Conservation (phyloP, 2,329 filamentous ascomycete species). For the Phoma sp. region DNA sequence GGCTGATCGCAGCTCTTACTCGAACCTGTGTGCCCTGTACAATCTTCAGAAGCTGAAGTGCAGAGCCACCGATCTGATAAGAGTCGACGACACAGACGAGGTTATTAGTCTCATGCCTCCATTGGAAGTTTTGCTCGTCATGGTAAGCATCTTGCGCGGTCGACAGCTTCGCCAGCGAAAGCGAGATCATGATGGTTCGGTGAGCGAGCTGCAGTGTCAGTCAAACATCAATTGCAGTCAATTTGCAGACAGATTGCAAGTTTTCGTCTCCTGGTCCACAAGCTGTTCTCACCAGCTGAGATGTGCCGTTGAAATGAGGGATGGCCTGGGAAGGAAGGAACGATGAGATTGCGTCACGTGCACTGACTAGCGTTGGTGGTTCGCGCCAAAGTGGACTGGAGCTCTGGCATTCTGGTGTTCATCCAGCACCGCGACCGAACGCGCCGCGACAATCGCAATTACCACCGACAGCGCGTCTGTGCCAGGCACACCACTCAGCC, state of each 20-base stretch:
- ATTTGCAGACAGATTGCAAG: background rate
- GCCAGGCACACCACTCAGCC: conserved; percentile 26
- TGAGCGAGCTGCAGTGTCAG: conserved; percentile 16
- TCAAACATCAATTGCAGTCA: conserved; percentile 12
- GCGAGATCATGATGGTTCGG: conserved; percentile 34
- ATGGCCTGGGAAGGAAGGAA: conserved; percentile 23
- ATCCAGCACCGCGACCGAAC: conserved; percentile 39
- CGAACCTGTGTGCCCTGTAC: conserved; percentile 50
- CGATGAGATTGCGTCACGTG: conserved; percentile 28
- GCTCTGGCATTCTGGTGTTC: conserved; percentile 41
- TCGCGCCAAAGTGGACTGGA: conserved; percentile 29
- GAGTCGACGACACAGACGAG: conserved; percentile 44
- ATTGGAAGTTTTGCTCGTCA: conserved; percentile 39
- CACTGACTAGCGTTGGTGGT: conserved; percentile 16
- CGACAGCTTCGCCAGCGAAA: conserved; percentile 43
- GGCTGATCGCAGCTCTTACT: conserved; percentile 42
- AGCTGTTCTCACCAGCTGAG: background rate
- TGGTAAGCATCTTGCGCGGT: conserved; percentile 40
- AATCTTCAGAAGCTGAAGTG: conserved; percentile 48
- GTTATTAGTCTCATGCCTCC: conserved; percentile 43
- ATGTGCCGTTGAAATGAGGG: background rate
- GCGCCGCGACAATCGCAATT: conserved; percentile 36
- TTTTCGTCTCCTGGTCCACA: background rate
- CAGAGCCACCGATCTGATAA: conserved; percentile 30
- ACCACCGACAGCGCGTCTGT: conserved; percentile 30